phyloP scores from a whole-genome alignment of 768 basidiomycete genomes.

The Boletus subparvulus region DNA sequence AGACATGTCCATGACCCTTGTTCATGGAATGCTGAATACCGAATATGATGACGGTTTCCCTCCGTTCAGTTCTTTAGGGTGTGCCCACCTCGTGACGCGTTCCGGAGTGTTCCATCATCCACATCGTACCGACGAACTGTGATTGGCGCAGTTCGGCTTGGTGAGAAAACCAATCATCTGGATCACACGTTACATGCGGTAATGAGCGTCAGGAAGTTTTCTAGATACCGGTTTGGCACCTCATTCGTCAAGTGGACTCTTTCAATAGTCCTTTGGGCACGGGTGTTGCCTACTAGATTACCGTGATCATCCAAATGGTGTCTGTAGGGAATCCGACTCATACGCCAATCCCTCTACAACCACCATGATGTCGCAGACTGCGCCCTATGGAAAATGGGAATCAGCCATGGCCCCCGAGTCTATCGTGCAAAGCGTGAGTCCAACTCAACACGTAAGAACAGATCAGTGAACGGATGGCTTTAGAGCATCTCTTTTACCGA shows the following conservation, averaged over 20 bases:
- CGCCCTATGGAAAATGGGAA: slow-evolving; percentile 64
- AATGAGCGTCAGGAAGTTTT: neutral
- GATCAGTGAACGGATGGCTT: neutral
- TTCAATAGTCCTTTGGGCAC: too few relatives aligned
- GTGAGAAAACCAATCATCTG: neutral
- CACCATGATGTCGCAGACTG: slow-evolving; percentile 24
- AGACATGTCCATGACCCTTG: neutral
- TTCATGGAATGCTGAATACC: neutral
- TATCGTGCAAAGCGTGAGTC: slow-evolving; percentile 46
- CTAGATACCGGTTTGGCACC: neutral
- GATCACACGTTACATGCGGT: neutral
- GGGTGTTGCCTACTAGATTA: too few relatives aligned
- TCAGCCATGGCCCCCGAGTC: slow-evolving; percentile 55
- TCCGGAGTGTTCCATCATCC: neutral
- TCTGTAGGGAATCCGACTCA: too few relatives aligned
- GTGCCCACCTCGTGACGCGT: neutral
- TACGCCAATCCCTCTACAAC: neutral
- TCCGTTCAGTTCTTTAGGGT: neutral
- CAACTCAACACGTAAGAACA: slow-evolving; percentile 2
- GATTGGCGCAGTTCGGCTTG: neutral
- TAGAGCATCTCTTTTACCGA: slow-evolving; percentile 39
- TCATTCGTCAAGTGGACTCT: neutral
- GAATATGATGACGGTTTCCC: neutral
- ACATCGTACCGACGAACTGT: too few relatives aligned
- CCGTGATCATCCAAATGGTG: too few relatives aligned